Base-by-base conservation (phyloP, 257 asterid species). In the Fraxinus anomala region DNA sequence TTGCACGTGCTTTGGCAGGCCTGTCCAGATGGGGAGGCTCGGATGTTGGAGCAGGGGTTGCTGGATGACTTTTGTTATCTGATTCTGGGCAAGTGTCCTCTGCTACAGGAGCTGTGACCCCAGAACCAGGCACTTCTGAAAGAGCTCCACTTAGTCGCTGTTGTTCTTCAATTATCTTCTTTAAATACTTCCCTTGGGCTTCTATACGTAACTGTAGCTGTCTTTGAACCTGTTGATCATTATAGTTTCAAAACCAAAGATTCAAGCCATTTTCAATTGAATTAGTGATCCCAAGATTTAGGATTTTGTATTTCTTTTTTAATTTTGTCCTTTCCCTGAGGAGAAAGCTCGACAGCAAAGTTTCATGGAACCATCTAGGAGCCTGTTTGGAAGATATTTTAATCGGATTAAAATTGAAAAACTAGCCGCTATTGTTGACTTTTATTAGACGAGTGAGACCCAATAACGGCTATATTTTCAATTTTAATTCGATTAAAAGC, bases 81-180 rank as follows among this genome's bases (percentile, higher is more conserved):
- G 87, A 81, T 69, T 87, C 93, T n/a, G 84, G 88, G 73, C 72
- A 66, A 47, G 72, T 69, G 56, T 83, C 91, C 31, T 82, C 82
- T n/a, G 82, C 73, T 77, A 66, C 78, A 30, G 87, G 82, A 47
- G 86, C 84, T 44, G 83, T 59, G 44, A 70, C 80, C 70, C 77
- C 89, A 23, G 83, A 77, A 56, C 77, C 87, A 21, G 97, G 97
- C 17, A 71, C 89, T 36, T 90, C 96, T 42, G 96, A 80, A 70
- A 87, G 90, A 79, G 85, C 97, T 70, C 96, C 97, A 77, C 86
- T 81, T 21, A 91, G 87, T 79, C 98, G 92, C 34, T 93, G 96
- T 61, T 93, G 97, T 83, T 95, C 98, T 86, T 95, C 99, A 2
- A 95, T 89, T 78, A 95, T 95, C 90, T 95, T 95, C 85, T 93